phyloP scores from a whole-genome alignment of 352 stramenopile species.

The Phytophthora syringae region DNA sequence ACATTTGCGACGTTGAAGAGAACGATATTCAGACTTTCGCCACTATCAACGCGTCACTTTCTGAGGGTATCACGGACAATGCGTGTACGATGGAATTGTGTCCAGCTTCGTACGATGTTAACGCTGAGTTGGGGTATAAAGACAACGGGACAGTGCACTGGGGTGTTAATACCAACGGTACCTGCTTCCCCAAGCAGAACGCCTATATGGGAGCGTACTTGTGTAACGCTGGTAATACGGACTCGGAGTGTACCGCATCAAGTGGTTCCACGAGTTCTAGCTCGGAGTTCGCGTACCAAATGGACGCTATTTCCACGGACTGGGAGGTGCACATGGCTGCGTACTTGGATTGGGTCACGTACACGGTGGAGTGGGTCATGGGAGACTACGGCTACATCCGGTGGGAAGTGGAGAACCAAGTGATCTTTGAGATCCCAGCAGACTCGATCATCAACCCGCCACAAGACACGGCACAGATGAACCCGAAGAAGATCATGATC shows the following conservation, averaged over 20 bases:
- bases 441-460: constrained; percentile 55
- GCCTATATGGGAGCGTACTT: constrained; percentile 55
- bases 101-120: constrained; percentile 70
- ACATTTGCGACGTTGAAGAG: constrained; percentile 45
- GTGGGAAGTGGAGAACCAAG: constrained; percentile 78
- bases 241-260: constrained; percentile 26
- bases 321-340: constrained; percentile 77
- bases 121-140: constrained; percentile 48
- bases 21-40: constrained; percentile 46
- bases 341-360: constrained; percentile 79
- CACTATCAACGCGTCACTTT: constrained; percentile 47
- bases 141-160: constrained; percentile 46
- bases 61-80: constrained; percentile 56
- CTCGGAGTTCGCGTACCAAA: constrained; percentile 67
- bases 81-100: constrained; percentile 52
- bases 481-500: constrained; percentile 87
- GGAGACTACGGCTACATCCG: constrained; percentile 55
- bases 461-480: constrained; percentile 51
- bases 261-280: constrained; percentile 31
- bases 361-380: constrained; percentile 64
- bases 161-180: constrained; percentile 53
- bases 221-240: constrained; percentile 55
- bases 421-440: constrained; percentile 83
- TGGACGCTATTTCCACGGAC: constrained; percentile 92
- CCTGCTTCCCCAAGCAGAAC: constrained; percentile 58